Conservation (phyloP, 163 green algal genomes). For the Coccomyxa subellipsoidea region DNA sequence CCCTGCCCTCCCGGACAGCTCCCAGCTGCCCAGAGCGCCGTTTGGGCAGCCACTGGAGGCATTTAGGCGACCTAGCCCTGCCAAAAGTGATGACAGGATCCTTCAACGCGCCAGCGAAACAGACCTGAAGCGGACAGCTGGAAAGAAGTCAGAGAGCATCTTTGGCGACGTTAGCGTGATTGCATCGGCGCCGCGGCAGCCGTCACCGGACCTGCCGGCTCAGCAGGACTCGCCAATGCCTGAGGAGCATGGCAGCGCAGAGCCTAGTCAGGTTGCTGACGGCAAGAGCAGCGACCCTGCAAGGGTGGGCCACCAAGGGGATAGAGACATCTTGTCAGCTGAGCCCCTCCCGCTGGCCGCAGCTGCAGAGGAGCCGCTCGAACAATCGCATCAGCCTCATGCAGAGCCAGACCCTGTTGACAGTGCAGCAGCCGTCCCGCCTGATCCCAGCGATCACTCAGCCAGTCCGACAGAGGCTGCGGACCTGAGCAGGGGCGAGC, state of each 20-base stretch:
- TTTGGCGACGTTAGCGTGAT: background rate
- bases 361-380: too few relatives aligned
- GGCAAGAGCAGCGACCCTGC: background rate
- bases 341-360: too few relatives aligned
- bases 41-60: background rate
- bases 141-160: background rate
- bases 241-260: background rate
- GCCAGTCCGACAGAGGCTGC: background rate
- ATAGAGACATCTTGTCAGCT: too few relatives aligned
- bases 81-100: background rate
- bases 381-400: too few relatives aligned
- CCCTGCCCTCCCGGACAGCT: background rate
- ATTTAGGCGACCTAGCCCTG: background rate
- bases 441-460: background rate
- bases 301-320: background rate
- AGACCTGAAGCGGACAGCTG: background rate
- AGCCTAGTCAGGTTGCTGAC: background rate
- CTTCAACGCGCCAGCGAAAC: background rate
- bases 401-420: too few relatives aligned
- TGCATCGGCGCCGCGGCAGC: background rate
- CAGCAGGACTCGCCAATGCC: background rate
- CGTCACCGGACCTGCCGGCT: background rate
- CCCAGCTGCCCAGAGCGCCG: background rate
- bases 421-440: too few relatives aligned
- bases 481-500: background rate